Evolutionary conservation across 2,329 filamentous ascomycete genomes (phyloP).

Genomic region (Chaetomium sp.): DNA sequence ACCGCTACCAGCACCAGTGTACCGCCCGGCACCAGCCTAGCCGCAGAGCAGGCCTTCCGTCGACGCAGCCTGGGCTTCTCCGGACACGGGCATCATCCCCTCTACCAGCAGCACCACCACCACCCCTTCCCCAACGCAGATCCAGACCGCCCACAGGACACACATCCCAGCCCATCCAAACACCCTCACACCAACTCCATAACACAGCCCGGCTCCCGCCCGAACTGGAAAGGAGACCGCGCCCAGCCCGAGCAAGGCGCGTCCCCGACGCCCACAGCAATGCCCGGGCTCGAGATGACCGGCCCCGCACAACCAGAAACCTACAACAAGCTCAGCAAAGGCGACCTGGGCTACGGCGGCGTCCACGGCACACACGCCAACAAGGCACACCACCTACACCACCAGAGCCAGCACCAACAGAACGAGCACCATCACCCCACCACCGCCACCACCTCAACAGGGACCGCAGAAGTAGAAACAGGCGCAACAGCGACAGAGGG

Average conservation of each 20-base stretch:
- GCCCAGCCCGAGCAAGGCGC: neutral
- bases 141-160: neutral
- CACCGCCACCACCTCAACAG: constrained; percentile 40
- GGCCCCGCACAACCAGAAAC: constrained; percentile 20
- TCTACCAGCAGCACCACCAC: neutral
- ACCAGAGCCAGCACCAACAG: neutral
- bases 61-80: constrained; percentile 59
- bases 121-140: neutral
- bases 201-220: neutral
- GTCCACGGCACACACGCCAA: constrained; percentile 27
- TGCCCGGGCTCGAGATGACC: constrained; percentile 33
- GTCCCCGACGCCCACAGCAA: neutral
- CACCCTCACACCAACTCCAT: neutral
- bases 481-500: constrained; percentile 43
- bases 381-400: constrained; percentile 26
- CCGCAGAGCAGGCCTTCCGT: constrained; percentile 61
- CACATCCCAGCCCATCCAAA: neutral
- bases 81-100: constrained; percentile 26
- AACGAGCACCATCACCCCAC: constrained; percentile 45
- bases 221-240: too few relatives aligned
- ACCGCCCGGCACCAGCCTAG: constrained; percentile 50
- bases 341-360: constrained; percentile 64
- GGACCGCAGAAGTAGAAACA: constrained; percentile 20
- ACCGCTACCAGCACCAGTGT: constrained; percentile 7
- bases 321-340: constrained; percentile 70